phyloP scores from a whole-genome alignment of 148 eudicot genomes.

The Fagopyrum esculentum region DNA sequence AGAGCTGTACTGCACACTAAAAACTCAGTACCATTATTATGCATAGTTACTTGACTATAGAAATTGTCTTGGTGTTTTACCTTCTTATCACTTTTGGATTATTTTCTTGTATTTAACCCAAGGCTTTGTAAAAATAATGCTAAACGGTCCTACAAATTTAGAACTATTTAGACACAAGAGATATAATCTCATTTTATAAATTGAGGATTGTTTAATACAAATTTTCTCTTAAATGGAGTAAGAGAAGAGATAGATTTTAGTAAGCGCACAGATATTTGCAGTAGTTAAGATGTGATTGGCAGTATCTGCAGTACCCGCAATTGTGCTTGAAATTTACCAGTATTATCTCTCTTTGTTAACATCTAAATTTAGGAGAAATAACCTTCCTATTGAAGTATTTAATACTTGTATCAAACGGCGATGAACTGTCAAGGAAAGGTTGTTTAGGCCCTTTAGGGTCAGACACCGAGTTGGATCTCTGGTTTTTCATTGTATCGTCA shows the following conservation, averaged over 20 bases:
- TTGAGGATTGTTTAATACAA: background rate
- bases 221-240: too few species aligned
- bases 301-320: background rate
- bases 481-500: background rate
- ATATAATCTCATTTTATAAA: background rate
- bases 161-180: background rate
- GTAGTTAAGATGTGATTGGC: background rate
- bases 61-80: background rate
- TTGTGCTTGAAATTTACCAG: background rate
- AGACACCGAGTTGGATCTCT: background rate
- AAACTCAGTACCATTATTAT: background rate
- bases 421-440: background rate
- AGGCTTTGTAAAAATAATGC: background rate
- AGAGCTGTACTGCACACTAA: background rate
- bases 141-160: background rate
- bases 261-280: background rate
- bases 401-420: background rate
- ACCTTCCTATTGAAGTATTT: background rate
- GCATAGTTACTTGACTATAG: background rate
- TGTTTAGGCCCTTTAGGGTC: background rate
- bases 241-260: too few species aligned
- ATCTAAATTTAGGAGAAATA: background rate
- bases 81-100: background rate
- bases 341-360: background rate
- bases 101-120: too few species aligned